Evolutionary conservation across 352 stramenopile species (phyloP).

Genomic region (Phytophthora palmivora): DNA sequence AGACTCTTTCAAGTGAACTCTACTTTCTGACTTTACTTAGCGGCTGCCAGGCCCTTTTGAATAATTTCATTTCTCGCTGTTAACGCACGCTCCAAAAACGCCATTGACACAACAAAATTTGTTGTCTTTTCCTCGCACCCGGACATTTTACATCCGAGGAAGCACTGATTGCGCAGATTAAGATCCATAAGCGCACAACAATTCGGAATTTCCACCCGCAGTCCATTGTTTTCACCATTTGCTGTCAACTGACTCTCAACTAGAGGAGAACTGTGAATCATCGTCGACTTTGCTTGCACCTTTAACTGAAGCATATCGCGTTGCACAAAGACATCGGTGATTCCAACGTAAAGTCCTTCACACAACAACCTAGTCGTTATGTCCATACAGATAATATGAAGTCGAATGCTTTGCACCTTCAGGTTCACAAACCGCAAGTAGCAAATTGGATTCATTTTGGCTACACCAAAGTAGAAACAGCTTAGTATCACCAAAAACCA

Average conservation of each 20-base stretch:
- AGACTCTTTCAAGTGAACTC: not conserved
- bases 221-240: constrained; percentile 12
- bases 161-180: constrained; percentile 30
- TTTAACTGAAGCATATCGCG: constrained; percentile 60
- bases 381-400: constrained; percentile 49
- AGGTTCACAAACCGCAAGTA: constrained; percentile 78
- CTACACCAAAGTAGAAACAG: constrained; percentile 3
- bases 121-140: constrained; percentile 40
- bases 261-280: constrained; percentile 19
- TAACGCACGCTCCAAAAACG: constrained; percentile 51
- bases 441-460: constrained; percentile 49
- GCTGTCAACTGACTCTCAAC: not conserved
- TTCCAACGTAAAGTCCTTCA: constrained; percentile 52
- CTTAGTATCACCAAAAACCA: constrained; percentile 2
- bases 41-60: constrained; percentile 5
- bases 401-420: constrained; percentile 41
- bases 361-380: constrained; percentile 44
- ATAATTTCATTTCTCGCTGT: constrained; percentile 52
- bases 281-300: constrained; percentile 26
- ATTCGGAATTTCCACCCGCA: constrained; percentile 34
- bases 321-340: constrained; percentile 65
- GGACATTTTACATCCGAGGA: constrained; percentile 50
- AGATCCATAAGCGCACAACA: constrained; percentile 32
- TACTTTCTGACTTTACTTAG: not conserved
- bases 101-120: constrained; percentile 43